Evolutionary conservation across 805 yeast species (phyloP).

Genomic region (Starmerella riodocensis): DNA sequence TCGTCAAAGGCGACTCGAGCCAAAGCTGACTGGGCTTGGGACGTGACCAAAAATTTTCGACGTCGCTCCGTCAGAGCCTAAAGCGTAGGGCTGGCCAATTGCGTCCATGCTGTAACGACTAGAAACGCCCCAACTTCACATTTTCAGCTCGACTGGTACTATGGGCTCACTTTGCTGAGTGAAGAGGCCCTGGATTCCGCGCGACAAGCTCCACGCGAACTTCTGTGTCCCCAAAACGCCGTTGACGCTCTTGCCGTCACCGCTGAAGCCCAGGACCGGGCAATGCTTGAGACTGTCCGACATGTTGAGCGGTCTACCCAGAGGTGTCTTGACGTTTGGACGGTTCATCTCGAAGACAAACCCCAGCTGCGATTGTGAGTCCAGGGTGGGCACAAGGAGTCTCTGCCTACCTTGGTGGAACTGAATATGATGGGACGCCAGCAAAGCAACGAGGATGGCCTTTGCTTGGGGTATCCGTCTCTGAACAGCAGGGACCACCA

Average conservation of each 20-base stretch:
- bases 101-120: too few species aligned
- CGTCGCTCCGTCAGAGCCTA: too few species aligned
- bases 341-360: conserved; percentile 6
- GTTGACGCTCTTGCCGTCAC: conserved; percentile 10
- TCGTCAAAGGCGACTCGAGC: too few species aligned
- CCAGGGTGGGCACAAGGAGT: conserved; percentile 11
- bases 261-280: conserved; percentile 8
- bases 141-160: not conserved
- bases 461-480: conserved; percentile 5
- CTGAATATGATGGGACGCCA: conserved; percentile 4
- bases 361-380: conserved; percentile 2
- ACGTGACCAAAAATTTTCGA: too few species aligned
- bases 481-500: conserved; percentile 3
- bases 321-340: conserved; percentile 2
- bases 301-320: not conserved
- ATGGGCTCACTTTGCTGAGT: not conserved
- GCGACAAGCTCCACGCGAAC: conserved; percentile 8
- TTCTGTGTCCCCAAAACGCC: not conserved
- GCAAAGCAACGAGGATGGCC: conserved; percentile 8
- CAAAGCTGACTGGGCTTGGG: too few species aligned
- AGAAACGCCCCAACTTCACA: too few species aligned
- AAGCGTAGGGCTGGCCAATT: too few species aligned
- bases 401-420: conserved; percentile 11
- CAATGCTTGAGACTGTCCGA: not conserved
- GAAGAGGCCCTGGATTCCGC: conserved; percentile 5